Percentiles rank a stretch among this genome's conserved stretches.
Evolutionary conservation across 192 early-diverging fungal genomes (phyloP).

Genomic region (Linnemannia hyalina): DNA sequence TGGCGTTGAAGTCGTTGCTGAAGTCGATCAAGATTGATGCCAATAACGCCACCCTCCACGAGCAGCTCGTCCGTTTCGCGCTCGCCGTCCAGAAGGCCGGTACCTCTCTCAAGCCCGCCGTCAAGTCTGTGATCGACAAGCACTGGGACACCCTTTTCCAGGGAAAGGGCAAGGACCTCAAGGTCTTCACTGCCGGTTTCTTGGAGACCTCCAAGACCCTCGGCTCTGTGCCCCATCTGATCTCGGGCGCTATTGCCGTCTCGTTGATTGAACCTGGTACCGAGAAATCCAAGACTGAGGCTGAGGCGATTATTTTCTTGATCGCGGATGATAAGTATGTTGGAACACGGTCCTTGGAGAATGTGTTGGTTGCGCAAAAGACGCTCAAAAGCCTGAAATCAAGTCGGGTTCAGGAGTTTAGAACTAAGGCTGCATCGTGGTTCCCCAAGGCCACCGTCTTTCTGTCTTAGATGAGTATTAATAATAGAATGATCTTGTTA

Average conservation of each 20-base stretch:
- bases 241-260: conserved; percentile 39
- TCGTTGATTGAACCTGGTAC: conserved; percentile 27
- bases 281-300: conserved; percentile 22
- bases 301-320: conserved; percentile 34
- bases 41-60: conserved; percentile 56
- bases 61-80: conserved; percentile 62
- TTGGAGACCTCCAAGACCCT: conserved; percentile 19
- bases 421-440: conserved; percentile 28
- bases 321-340: conserved; percentile 23
- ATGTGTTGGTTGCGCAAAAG: conserved; percentile 29
- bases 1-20: conserved; percentile 74
- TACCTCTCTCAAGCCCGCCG: conserved; percentile 21
- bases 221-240: conserved; percentile 33
- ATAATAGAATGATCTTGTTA: not conserved
- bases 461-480: conserved; percentile 13
- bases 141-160: conserved; percentile 41
- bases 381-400: conserved; percentile 41
- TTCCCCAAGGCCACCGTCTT: conserved; percentile 31
- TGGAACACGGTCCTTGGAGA: conserved; percentile 28
- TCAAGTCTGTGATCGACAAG: conserved; percentile 47
- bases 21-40: conserved; percentile 63
- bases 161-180: conserved; percentile 13
- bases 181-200: conserved; percentile 18
- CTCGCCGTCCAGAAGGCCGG: conserved; percentile 55
- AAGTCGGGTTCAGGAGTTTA: conserved; percentile 39